A percentile compares a stretch with the other conserved stretches of the same genome.
Evolutionary conservation across 2,329 filamentous ascomycete species (phyloP).

Genomic region (Colletotrichum sp.): DNA sequence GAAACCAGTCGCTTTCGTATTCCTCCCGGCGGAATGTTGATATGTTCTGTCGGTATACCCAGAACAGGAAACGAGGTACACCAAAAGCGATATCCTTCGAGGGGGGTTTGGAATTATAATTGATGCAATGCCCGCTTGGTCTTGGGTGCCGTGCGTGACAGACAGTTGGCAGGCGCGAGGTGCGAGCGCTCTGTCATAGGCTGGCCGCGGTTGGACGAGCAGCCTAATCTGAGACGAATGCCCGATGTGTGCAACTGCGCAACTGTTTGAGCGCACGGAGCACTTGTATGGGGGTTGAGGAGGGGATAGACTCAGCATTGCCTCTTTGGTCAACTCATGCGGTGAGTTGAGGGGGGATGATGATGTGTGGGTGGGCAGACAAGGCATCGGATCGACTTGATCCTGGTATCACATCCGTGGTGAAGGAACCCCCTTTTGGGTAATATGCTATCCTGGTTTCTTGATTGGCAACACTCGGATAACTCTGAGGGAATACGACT

Average conservation of each 20-base stretch:
- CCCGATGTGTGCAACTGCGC: conserved; percentile 18
- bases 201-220: conserved; percentile 17
- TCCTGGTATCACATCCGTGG: conserved; percentile 7
- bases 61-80: not conserved
- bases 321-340: conserved; percentile 19
- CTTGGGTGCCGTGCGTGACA: conserved; percentile 1
- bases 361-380: not conserved
- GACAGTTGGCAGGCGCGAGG: conserved; percentile 3
- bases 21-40: conserved; percentile 15
- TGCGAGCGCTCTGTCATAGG: conserved; percentile 18
- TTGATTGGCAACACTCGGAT: not conserved
- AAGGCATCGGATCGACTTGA: conserved; percentile 9
- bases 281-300: not conserved
- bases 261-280: conserved; percentile 22
- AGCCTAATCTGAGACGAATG: conserved; percentile 20
- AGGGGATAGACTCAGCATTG: conserved; percentile 4
- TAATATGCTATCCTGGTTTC: not conserved
- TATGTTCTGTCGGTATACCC: not conserved
- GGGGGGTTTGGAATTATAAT: conserved; percentile 15
- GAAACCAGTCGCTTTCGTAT: conserved; percentile 3
- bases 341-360: not conserved
- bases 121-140: not conserved
- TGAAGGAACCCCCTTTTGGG: not conserved
- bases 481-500: not conserved
- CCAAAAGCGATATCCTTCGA: not conserved